Evolutionary conservation across 2,329 filamentous ascomycete species (phyloP), one percentile per base, ranked within the genome.

Genomic region (Ophiocordyceps unilateralis): DNA sequence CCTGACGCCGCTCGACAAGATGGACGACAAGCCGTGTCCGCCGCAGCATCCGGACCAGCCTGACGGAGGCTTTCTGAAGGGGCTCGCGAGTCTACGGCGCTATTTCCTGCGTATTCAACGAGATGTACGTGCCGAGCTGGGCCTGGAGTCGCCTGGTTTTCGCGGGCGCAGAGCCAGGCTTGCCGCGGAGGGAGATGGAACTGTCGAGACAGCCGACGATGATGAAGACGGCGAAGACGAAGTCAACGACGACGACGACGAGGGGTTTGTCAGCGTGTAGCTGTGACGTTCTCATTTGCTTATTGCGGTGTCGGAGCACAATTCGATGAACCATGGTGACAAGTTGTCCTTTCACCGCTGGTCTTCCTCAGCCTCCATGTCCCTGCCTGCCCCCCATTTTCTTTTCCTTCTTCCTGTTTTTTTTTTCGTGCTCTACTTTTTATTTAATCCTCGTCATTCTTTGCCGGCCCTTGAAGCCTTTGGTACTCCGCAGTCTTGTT

Each of bases 41-140:
- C 91, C 91, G 5, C 72, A 76, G 46, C 76, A 93, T 55, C 84
- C 85, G 0, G 66, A 81, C 30, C 80, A 85, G 46, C 79, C 93
- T 7, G 91, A 98, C 51, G 74, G 79, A 23, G 91, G 91, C 0
- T 98, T 96, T 54, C 66, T 98, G 36, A 80, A 88, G 44, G 91
- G 91, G 0, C 62, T 98, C 45, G 70, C 80, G 42, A 85, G 79
- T 3, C 64, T 98, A 50, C 74, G 78, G 44, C 74, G 78, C 56
- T 96, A 95, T 58, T 93, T 98, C 54, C 70, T 88, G 52, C 76
- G 78, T 44, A 95, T 98, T 43, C 81, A 91, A 65, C 76, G 75
- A 51, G 88, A 96, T 48, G 72, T 89, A 26, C 62, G 72, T 41
- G 56, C 58, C 10, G 69, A 74, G 48, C 57, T 77, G 45, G 71